A percentile compares a stretch with the other conserved stretches of the same genome.
Evolutionary conservation across 345 rosid genomes (phyloP).

Genomic region (Citrus reticulata): DNA sequence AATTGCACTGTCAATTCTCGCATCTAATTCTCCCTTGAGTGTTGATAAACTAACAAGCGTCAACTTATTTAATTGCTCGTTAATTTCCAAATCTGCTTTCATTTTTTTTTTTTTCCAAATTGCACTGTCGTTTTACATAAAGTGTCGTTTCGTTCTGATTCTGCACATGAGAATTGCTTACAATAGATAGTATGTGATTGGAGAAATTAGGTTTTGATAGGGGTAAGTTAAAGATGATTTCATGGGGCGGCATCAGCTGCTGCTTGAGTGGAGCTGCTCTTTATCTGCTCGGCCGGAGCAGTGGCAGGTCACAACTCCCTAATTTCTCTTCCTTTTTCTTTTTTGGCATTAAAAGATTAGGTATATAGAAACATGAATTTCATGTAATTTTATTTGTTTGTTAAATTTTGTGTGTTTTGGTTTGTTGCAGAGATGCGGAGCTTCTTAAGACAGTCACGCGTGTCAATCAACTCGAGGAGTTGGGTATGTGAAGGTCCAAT

Average conservation of each 20-base stretch:
- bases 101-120: not conserved
- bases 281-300: constrained; percentile 82
- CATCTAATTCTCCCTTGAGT: constrained; percentile 28
- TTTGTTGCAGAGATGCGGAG: constrained; percentile 66
- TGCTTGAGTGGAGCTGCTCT: constrained; percentile 90
- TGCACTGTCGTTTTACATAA: not conserved
- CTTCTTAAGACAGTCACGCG: constrained; percentile 65
- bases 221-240: constrained; percentile 42
- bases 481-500: constrained; percentile 42
- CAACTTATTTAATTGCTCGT: not conserved
- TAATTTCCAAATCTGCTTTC: not conserved
- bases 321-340: too few species aligned
- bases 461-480: constrained; percentile 76
- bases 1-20: constrained; percentile 18
- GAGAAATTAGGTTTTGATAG: constrained; percentile 8
- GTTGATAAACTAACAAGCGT: not conserved
- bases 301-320: constrained; percentile 58
- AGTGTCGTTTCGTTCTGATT: not conserved
- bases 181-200: not conserved
- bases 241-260: constrained; percentile 87
- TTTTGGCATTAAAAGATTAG: not conserved
- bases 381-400: not conserved
- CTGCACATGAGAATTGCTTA: not conserved
- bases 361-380: not conserved
- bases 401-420: not conserved